Evolutionary conservation across 148 eudicot species (phyloP), one percentile per base, ranked within the genome.

Genomic region (Spergularia bocconei): DNA sequence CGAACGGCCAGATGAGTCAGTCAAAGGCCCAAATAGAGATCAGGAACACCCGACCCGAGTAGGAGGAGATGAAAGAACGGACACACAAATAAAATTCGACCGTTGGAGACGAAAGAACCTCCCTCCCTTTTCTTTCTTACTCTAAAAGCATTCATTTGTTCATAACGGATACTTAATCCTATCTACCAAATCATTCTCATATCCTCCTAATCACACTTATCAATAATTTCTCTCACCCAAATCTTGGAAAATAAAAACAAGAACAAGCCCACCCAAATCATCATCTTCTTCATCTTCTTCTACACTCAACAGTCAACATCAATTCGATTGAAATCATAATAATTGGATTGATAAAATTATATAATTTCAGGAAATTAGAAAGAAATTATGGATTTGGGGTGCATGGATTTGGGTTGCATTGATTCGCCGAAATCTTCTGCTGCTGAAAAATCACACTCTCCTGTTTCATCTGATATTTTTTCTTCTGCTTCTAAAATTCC

Each of bases 331-430:
- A 29, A 29, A 29, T 29, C 36, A 29, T 29, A 29, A 29, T 29
- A 29, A 29, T 29, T 29, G 3, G 36, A 29, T 29, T 29, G 36
- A 29, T 29, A 2, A 29, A 29, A 29, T 29, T 29, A 29, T 29
- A 29, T 29, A 0, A 29, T 29, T 29, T 4, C 36, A 29, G 36
- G 36, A 29, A 29, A 29, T 29, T 29, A 29, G 36, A 29, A 23
- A 69, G n/a, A 39, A 50, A 62, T 53, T 16, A 92, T 92, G 95
- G 92, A 92, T 88, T 79, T 90, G 15, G 91, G 90, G 10, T 90
- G 92, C 55, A 73, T 92, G 66, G 95, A 90, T 77, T 73, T 87
- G 84, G 93, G 95, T 48, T 90, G 95, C 59, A 69, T 88, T 57
- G 65, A 77, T 3, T 71, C 73, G 39, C 65, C 63, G 9, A 82